Percentiles rank a stretch among this genome's conserved stretches.
Conservation (phyloP, 257 asterid species). For the Anisodus acutangulus region DNA sequence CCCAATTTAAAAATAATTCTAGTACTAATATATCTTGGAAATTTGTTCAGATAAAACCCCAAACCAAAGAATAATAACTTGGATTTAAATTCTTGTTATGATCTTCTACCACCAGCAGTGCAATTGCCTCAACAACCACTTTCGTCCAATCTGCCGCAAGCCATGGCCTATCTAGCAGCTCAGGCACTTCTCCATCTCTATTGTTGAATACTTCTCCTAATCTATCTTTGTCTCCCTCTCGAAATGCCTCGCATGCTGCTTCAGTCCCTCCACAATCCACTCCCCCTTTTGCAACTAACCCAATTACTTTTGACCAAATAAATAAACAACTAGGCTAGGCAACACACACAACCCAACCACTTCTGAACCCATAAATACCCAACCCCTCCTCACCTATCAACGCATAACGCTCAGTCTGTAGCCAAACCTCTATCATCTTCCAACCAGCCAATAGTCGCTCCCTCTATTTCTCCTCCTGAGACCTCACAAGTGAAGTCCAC, state of each 20-base stretch:
- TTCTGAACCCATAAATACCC: too few species aligned
- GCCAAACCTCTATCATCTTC: too few species aligned
- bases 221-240: neutral
- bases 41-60: neutral
- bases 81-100: neutral
- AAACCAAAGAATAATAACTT: neutral
- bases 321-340: too few species aligned
- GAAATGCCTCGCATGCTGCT: neutral
- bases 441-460: too few species aligned
- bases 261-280: neutral
- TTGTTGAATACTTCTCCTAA: neutral
- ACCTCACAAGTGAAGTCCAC: too few species aligned
- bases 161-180: neutral
- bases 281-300: neutral
- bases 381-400: too few species aligned
- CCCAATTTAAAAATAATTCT: neutral
- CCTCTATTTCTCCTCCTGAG: too few species aligned
- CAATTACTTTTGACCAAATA: too few species aligned
- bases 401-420: too few species aligned
- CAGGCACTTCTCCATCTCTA: neutral
- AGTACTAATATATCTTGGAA: neutral
- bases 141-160: neutral
- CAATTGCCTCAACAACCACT: neutral
- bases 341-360: too few species aligned
- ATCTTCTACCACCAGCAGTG: neutral